Conservation (phyloP, 352 stramenopile genomes). For the Pythium scleroteichum region DNA sequence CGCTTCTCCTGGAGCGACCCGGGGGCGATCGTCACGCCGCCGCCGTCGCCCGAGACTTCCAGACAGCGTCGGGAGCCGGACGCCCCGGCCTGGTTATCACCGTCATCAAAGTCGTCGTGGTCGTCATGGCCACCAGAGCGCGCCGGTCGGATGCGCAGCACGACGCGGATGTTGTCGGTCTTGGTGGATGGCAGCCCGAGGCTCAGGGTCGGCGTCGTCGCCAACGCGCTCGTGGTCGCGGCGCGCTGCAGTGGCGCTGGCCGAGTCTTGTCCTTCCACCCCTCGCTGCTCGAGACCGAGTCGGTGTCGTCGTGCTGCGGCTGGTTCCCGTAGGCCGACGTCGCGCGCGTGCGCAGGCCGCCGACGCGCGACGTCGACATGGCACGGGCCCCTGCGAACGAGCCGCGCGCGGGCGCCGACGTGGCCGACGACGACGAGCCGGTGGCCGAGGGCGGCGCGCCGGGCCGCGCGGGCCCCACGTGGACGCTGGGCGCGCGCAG, state of each 20-base stretch:
- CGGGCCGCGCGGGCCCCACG: constrained; percentile 16
- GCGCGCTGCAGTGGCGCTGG: constrained; percentile 15
- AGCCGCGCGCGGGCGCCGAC: constrained; percentile 9
- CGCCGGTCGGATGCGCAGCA: constrained; percentile 26
- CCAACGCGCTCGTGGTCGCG: constrained; percentile 10
- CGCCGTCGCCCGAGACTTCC: constrained; percentile 56
- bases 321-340: constrained; percentile 22
- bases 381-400: constrained; percentile 1
- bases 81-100: constrained; percentile 20
- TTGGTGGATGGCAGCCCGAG: constrained; percentile 22
- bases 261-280: constrained; percentile 2
- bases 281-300: constrained; percentile 14
- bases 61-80: constrained; percentile 39
- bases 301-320: constrained; percentile 10
- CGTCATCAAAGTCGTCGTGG: constrained; percentile 25
- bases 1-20: constrained; percentile 69
- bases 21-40: constrained; percentile 61
- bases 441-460: constrained; percentile 24
- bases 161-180: constrained; percentile 24
- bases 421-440: constrained; percentile 26
- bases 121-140: constrained; percentile 14
- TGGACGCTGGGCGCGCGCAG: constrained; percentile 27
- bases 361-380: constrained; percentile 15
- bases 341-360: constrained; percentile 10
- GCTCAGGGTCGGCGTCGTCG: not conserved